Percentiles rank a stretch among this genome's conserved stretches.
phyloP scores from a whole-genome alignment of 1,284 basidiomycete species.

The Fomitopsis betulina region DNA sequence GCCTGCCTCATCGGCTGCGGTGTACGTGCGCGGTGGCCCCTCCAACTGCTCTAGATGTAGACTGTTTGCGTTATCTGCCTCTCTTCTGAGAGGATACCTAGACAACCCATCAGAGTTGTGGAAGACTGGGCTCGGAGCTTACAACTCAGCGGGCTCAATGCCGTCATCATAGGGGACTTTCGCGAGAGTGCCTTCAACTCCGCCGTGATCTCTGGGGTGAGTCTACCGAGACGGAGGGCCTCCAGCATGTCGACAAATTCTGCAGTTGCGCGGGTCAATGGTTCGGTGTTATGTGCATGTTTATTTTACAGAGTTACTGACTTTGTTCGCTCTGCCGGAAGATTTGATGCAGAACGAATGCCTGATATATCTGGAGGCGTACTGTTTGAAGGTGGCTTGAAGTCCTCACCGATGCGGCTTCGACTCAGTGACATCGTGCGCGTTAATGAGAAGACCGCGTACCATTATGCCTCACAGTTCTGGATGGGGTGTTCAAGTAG shows the following conservation, averaged over 20 bases:
- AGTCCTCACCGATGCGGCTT: no score
- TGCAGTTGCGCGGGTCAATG: constrained; percentile 10
- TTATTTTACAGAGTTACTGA: constrained; percentile 20
- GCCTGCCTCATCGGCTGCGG: constrained; percentile 31
- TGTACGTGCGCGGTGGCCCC: constrained; percentile 30
- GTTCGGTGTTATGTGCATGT: no score
- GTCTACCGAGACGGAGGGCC: constrained; percentile 58
- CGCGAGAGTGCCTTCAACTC: constrained; percentile 61
- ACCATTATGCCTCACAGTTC: no score
- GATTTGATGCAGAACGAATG: constrained; percentile 31
- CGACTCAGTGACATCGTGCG: no score
- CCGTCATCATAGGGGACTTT: constrained; percentile 64
- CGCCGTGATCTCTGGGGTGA: constrained; percentile 42
- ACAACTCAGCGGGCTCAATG: constrained; percentile 82
- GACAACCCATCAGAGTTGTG: constrained; percentile 17
- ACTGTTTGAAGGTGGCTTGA: no score
- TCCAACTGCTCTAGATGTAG: constrained; percentile 35
- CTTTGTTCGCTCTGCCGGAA: constrained; percentile 53
- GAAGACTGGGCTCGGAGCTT: constrained; percentile 12
- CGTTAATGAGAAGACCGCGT: no score
- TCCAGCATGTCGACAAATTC: constrained; percentile 72
- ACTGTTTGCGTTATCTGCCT: constrained; percentile 58
- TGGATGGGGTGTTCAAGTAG: no score
- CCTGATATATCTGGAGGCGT: no score
- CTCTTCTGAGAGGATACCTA: constrained; percentile 55